A percentile compares a stretch with the other conserved stretches of the same genome.
phyloP scores from a whole-genome alignment of 2,329 filamentous ascomycete genomes.

The Verticillium albo-atrum region DNA sequence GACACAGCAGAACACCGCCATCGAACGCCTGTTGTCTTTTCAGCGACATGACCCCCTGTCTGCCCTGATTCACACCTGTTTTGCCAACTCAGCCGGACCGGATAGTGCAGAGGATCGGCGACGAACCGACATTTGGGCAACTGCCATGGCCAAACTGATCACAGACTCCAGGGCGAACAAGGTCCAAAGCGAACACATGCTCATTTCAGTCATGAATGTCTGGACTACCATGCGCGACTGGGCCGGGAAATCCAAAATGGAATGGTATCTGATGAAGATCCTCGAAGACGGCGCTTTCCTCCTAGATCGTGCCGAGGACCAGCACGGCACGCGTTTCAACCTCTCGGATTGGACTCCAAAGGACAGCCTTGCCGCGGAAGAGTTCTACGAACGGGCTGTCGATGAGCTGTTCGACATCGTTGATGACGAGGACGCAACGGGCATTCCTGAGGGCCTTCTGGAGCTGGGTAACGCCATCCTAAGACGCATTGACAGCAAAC shows the following conservation, averaged over 20 bases:
- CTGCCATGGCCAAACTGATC: constrained; percentile 78
- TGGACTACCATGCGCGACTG: constrained; percentile 86
- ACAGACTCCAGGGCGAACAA: constrained; percentile 71
- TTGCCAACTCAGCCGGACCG: constrained; percentile 78
- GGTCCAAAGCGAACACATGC: constrained; percentile 71
- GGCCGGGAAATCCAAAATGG: constrained; percentile 84
- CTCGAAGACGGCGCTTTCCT: constrained; percentile 90
- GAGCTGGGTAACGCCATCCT: constrained; percentile 83
- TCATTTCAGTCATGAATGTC: constrained; percentile 79
- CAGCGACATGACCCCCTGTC: constrained; percentile 84
- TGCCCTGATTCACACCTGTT: constrained; percentile 80
- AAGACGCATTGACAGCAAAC: constrained; percentile 67
- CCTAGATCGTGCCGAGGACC: constrained; percentile 78
- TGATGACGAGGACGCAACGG: constrained; percentile 76
- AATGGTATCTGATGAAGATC: constrained; percentile 92
- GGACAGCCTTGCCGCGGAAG: constrained; percentile 76
- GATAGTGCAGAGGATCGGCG: constrained; percentile 77
- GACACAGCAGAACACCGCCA: constrained; percentile 52
- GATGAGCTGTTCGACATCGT: constrained; percentile 79
- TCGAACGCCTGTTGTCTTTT: constrained; percentile 82
- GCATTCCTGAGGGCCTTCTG: constrained; percentile 80
- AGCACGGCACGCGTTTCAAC: constrained; percentile 66
- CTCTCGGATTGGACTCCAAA: constrained; percentile 70
- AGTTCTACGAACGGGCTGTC: constrained; percentile 83
- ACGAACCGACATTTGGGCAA: constrained; percentile 83